phyloP scores from a whole-genome alignment of 305 asterid genomes.

The Euphrasia arctica region DNA sequence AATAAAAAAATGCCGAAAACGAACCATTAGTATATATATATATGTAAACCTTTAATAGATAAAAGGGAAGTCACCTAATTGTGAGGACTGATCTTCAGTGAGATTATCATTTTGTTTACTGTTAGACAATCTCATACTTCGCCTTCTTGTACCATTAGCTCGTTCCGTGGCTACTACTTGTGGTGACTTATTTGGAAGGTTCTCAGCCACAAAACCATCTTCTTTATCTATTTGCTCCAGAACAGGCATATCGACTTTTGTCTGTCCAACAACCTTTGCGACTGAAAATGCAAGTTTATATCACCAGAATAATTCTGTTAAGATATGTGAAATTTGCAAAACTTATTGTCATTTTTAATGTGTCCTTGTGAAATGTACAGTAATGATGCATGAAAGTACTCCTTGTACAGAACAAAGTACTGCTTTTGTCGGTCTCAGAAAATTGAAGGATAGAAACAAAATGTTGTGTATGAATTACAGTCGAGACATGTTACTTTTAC shows the following conservation, averaged over 20 bases:
- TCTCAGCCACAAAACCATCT: constrained; percentile 13
- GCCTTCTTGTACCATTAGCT: constrained; percentile 18
- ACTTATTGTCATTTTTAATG: neutral
- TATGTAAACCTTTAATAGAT: neutral
- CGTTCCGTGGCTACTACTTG: constrained; percentile 21
- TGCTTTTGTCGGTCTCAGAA: neutral
- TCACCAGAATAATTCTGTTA: neutral
- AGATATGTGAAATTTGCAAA: neutral
- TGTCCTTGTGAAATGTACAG: neutral
- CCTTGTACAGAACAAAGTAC: constrained; percentile 13
- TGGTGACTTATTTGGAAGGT: constrained; percentile 22
- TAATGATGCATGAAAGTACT: constrained; percentile 6
- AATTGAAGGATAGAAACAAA: constrained; percentile 3
- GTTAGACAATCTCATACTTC: constrained; percentile 25
- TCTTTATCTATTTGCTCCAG: constrained; percentile 1
- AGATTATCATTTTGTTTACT: constrained; percentile 12
- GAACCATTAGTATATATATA: too few species aligned
- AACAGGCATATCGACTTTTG: constrained; percentile 15
- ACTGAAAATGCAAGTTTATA: constrained; percentile 28
- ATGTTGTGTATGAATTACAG: neutral
- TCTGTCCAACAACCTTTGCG: constrained; percentile 26
- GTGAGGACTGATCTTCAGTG: constrained; percentile 13
- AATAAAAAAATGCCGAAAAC: too few species aligned
- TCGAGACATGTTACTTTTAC: constrained; percentile 12
- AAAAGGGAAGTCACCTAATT: constrained; percentile 27